These are phyloP conservation scores for Eucalyptus curtisii DNA, from an alignment of 345 rosid genomes.

Conservation along the genomic window DNA sequence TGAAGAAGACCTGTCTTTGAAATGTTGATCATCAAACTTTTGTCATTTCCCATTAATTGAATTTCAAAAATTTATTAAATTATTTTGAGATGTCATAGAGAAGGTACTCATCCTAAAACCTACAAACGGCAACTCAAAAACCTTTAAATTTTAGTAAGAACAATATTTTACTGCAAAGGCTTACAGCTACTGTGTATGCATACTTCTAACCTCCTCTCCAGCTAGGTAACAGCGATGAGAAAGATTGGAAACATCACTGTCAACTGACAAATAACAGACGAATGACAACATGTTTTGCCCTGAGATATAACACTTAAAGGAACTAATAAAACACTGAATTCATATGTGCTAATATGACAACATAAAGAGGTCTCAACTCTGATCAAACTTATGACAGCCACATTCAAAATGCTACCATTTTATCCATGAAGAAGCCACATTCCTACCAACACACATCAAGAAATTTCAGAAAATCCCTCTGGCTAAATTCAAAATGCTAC, in stretches of 20 bases:
- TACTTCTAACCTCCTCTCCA: not conserved
- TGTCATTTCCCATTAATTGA: not conserved
- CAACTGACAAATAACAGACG: not conserved
- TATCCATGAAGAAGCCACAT: not conserved
- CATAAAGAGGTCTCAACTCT: not conserved
- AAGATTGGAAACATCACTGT: not conserved
- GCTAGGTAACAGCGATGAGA: not conserved
- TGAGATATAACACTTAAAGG: not conserved
- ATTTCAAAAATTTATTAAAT: not conserved
- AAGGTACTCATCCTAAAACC: not conserved
- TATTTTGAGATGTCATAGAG: not conserved
- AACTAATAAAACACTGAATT: not conserved
- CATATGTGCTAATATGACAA: not conserved
- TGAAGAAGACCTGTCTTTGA: not conserved
- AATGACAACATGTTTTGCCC: not conserved
- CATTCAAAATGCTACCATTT: not conserved
- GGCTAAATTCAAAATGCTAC: not conserved
- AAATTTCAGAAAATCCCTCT: not conserved
- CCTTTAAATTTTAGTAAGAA: not conserved
- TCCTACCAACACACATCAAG: not conserved
- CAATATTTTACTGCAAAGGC: not conserved
- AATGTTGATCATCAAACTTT: not conserved
- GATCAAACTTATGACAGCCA: not conserved
- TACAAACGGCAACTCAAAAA: not conserved
- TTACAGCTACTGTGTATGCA: not conserved